Base-by-base conservation (phyloP, 352 stramenopile species). In the Peronospora destructor region DNA sequence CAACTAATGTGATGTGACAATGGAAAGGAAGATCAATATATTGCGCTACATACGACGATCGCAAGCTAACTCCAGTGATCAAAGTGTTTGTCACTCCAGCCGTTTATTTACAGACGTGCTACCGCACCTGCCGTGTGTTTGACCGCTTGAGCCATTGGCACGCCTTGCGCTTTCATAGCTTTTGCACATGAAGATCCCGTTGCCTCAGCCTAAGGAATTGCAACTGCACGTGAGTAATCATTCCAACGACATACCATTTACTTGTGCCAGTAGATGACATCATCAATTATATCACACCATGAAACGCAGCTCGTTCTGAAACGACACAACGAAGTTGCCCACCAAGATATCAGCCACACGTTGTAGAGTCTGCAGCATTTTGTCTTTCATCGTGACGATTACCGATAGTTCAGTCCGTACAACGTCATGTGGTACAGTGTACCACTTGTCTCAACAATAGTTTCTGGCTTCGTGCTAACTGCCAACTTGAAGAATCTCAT, bases 241-340 rank as follows among this genome's bases (percentile, higher is more conserved):
- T 14, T 36, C 4, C 0, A 36, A 16, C 12, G 28, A 33, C 30
- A 7, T 19, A 30, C 11, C 25, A 36, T 7, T 12, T 0, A 36
- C 30, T 6, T 16, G 0, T 36, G 2, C 1, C 28, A 33, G 28
- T 33, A 13, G 28, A 13, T 13, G 28, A 33, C 0, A 33, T 1
- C 41, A 49, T 2, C 11, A 30, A 6, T 1, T 0, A 37, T 28
- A 17, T 58, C 35, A 6, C 39, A 92, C 81, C 81, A 92, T 92
- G 48, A 92, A 88, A 47, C 81, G 81, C 39, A 92, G 61, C 45
- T 92, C 81, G 47, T 92, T 92, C 62, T 92, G 76, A 56, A 92
- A 84, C 9, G 81, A 88, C 25, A 74, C 76, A 0, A 71, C 76
- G 51, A 92, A 92, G 71, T 88, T 89, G 36, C 72, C 76, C 16